Conservation (phyloP, 176 grass and related monocot genomes). For the Phragmites australis region DNA sequence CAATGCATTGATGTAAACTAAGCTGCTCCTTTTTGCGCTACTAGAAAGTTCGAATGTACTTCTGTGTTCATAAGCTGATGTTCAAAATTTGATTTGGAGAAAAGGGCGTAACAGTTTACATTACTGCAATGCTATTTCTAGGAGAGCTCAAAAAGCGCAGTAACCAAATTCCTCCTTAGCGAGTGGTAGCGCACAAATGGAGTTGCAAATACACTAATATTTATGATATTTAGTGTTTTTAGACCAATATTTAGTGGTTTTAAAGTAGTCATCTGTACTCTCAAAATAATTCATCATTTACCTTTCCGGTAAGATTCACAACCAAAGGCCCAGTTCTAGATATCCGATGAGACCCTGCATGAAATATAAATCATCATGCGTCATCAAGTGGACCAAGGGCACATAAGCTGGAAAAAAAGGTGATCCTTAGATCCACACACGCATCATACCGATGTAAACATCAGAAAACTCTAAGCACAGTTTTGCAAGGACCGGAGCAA, state of each 20-base stretch:
- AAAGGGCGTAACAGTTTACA: background rate
- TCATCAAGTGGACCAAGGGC: background rate
- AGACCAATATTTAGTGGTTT: background rate
- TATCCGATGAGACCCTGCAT: slow-evolving; percentile 70
- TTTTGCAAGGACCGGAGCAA: slow-evolving; percentile 66
- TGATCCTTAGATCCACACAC: background rate
- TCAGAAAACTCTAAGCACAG: slow-evolving; percentile 86
- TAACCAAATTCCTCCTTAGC: background rate
- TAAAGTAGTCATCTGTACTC: slow-evolving; percentile 6
- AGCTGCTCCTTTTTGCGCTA: background rate
- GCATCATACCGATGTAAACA: slow-evolving; percentile 77
- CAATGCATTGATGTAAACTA: background rate
- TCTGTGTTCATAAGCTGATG: background rate
- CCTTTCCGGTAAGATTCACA: slow-evolving; percentile 87
- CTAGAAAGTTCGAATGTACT: background rate
- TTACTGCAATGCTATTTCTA: background rate
- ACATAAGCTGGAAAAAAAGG: slow-evolving; percentile 9
- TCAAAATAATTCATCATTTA: slow-evolving; percentile 40
- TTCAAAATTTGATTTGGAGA: slow-evolving; percentile 10
- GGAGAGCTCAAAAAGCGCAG: background rate
- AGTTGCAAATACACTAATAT: slow-evolving; percentile 13
- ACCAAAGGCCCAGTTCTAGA: slow-evolving; percentile 60
- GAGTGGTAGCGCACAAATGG: background rate
- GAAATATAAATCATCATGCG: slow-evolving; percentile 20
- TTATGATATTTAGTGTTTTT: slow-evolving; percentile 8